phyloP scores from a whole-genome alignment of 2,329 filamentous ascomycete genomes.

The Ascochyta clinopodiicola region DNA sequence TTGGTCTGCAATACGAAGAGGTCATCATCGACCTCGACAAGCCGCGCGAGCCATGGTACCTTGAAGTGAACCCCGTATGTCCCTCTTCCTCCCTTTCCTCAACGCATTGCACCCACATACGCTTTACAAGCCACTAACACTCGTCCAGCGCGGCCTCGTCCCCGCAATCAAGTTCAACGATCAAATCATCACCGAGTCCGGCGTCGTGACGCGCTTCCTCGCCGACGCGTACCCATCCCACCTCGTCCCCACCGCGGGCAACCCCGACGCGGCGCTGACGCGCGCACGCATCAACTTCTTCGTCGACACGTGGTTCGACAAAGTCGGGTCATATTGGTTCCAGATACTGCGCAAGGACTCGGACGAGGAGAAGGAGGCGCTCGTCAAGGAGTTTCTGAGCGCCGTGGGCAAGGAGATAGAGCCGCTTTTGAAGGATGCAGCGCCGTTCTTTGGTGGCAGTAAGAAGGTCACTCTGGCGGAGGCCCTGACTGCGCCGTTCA shows the following conservation, averaged over 20 bases:
- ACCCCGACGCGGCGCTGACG: constrained; percentile 62
- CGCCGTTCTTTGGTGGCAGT: constrained; percentile 56
- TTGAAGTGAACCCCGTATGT: constrained; percentile 73
- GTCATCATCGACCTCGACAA: constrained; percentile 73
- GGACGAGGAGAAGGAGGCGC: constrained; percentile 53
- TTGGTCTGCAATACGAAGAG: constrained; percentile 70
- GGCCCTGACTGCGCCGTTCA: constrained; percentile 70
- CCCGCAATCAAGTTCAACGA: constrained; percentile 69
- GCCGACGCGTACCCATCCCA: constrained; percentile 73
- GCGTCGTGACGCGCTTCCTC: constrained; percentile 74
- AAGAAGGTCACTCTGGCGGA: constrained; percentile 73
- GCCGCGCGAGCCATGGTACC: constrained; percentile 75
- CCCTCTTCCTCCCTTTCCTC: not conserved
- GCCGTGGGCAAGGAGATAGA: constrained; percentile 74
- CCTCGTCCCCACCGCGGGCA: constrained; percentile 64
- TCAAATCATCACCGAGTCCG: constrained; percentile 75
- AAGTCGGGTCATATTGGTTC: constrained; percentile 60
- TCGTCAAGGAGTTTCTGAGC: constrained; percentile 60
- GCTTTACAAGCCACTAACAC: constrained; percentile 1
- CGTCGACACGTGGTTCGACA: constrained; percentile 71
- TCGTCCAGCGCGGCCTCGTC: constrained; percentile 69
- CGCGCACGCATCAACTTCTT: constrained; percentile 76
- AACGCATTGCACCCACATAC: not conserved
- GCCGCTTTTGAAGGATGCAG: constrained; percentile 64
- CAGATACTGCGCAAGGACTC: constrained; percentile 54